phyloP scores from a whole-genome alignment of 2,329 filamentous ascomycete genomes.

The Byssoonygena ceratinophila region DNA sequence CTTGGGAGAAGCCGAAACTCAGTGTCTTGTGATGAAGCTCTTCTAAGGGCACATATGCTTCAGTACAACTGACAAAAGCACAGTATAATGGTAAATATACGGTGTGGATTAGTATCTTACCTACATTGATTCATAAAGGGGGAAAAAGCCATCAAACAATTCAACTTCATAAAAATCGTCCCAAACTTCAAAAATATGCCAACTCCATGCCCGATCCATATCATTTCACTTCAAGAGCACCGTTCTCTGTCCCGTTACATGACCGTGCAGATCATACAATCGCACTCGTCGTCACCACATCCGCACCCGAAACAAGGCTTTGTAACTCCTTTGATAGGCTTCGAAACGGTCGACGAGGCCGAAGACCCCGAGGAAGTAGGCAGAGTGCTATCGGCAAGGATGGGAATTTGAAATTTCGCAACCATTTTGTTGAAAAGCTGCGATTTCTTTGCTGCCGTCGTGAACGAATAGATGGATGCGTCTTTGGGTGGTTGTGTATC shows the following conservation, averaged over 20 bases:
- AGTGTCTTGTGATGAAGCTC: no score
- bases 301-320: conserved; percentile 36
- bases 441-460: background rate
- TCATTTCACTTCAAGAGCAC: no score
- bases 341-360: conserved; percentile 27
- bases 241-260: conserved; percentile 24
- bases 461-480: background rate
- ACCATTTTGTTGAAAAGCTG: conserved; percentile 2
- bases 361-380: conserved; percentile 27
- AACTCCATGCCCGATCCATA: no score
- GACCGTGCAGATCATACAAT: conserved; percentile 34
- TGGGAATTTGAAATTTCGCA: conserved; percentile 16
- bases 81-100: no score
- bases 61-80: no score
- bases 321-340: conserved; percentile 31
- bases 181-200: no score
- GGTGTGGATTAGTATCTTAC: no score
- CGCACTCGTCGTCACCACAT: conserved; percentile 34
- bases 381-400: conserved; percentile 26
- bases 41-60: no score
- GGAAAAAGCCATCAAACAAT: no score
- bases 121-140: no score
- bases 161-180: no score
- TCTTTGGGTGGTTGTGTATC: background rate
- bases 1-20: no score